Conservation (phyloP, 2,329 filamentous ascomycete species). For the Escovopsis weberi region DNA sequence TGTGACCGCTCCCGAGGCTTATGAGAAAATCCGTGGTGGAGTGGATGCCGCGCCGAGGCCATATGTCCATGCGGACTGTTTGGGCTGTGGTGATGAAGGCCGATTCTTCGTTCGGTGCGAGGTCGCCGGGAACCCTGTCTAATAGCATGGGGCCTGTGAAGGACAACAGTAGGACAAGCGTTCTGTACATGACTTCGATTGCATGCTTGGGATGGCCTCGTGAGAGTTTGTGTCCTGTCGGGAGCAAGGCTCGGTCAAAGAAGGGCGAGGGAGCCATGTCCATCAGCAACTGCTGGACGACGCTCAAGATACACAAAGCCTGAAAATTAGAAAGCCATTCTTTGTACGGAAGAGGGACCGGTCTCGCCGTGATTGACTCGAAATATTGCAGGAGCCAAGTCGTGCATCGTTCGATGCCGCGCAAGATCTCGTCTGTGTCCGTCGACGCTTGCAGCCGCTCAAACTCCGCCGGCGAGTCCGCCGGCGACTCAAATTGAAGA, state of each 20-base stretch:
- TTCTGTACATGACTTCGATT: conserved; percentile 37
- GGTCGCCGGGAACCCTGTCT: conserved; percentile 26
- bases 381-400: conserved; percentile 37
- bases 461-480: too few relatives aligned
- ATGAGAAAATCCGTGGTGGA: conserved; percentile 37
- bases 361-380: conserved; percentile 28
- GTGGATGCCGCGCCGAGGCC: conserved; percentile 29
- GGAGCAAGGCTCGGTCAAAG: conserved; percentile 4
- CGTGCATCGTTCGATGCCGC: conserved; percentile 35
- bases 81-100: conserved; percentile 25
- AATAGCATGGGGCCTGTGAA: conserved; percentile 28
- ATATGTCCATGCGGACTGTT: conserved; percentile 32
- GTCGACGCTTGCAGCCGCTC: too few relatives aligned
- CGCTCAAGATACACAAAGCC: conserved; percentile 44
- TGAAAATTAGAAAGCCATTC: conserved; percentile 38
- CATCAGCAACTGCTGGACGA: conserved; percentile 35
- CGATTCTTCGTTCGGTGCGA: conserved; percentile 31
- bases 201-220: conserved; percentile 10
- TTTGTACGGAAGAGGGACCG: conserved; percentile 24
- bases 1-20: conserved; percentile 30
- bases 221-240: conserved; percentile 3
- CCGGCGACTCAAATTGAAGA: conserved; percentile 18
- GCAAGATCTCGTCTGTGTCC: conserved; percentile 21
- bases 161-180: conserved; percentile 33
- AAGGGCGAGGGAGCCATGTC: conserved; percentile 20